Base-by-base conservation (phyloP, 2,329 filamentous ascomycete species). In the Lachnellula arida region DNA sequence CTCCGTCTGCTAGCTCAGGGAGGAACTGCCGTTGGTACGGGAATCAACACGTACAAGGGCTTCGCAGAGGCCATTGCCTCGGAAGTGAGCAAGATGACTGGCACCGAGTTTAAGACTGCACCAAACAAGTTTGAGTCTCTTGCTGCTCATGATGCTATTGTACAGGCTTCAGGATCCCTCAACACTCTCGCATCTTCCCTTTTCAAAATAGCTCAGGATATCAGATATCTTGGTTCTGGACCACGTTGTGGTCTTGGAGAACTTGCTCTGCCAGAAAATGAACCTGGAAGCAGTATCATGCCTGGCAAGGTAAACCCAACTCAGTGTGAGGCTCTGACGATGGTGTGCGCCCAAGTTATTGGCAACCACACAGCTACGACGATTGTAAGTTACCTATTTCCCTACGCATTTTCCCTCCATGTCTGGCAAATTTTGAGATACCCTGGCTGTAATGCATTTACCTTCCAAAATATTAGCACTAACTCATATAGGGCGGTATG, bases 41-140 rank as follows among this genome's bases (percentile, higher is more conserved):
- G 94, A 59, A 88, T 99, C 76, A 99, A 99, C 81, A 97, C 94
- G 55, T 97, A 91, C 75, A 86, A 88, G 75, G 94, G 94, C 61
- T 99, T 99, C 70, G 94, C 91, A 57, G 92, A 96, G 79, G 91
- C 84, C 59, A 89, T 99, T 67, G 94, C 94, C 39, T 82, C 86
- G 56, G 92, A 97, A 76, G 91, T 99, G 61, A 86, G 78, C 78
- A 92, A 89, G 75, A 89, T 96, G 84, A 96, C 94, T 2, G 92
- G 92, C 66, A 91, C 88, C 67, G 80, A 94, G 71, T 99, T 99
- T 81, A 84, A 89, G 78, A 97, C 94, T 9, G 94, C 94, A 12
- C 93, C 94, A 64, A 99, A 99, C 84, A 99, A 99, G 80, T 99
- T 99, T 70, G 94, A 97, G 78, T 87, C 94, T 3, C 85, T 99